Percentiles rank a stretch among this genome's conserved stretches.
These are phyloP conservation scores for Aspergillus cejpii DNA, from an alignment of 2,329 filamentous ascomycete species.

Conservation along the genomic window DNA sequence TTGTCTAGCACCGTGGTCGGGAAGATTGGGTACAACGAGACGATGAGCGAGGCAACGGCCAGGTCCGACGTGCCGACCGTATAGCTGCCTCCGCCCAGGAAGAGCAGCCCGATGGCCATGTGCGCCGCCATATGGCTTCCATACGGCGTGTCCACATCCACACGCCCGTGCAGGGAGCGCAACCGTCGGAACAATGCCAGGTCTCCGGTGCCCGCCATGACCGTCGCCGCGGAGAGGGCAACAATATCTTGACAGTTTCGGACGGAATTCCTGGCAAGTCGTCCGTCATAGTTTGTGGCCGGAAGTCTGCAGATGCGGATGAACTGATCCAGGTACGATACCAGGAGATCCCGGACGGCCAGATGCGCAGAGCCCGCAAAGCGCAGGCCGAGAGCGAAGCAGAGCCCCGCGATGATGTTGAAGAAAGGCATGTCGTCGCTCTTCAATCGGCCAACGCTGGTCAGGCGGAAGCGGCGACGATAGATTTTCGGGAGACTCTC, in stretches of 20 bases:
- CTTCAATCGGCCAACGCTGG: conserved; percentile 55
- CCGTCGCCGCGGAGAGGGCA: conserved; percentile 71
- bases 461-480: conserved; percentile 55
- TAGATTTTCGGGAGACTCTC: conserved; percentile 66
- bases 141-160: conserved; percentile 77
- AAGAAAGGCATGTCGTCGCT: conserved; percentile 87
- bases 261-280: conserved; percentile 72
- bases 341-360: conserved; percentile 69
- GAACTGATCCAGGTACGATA: conserved; percentile 80
- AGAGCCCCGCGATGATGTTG: conserved; percentile 82
- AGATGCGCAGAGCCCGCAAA: conserved; percentile 66
- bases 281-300: conserved; percentile 67
- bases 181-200: conserved; percentile 76
- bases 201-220: conserved; percentile 96
- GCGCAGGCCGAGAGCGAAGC: conserved; percentile 67
- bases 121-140: conserved; percentile 91
- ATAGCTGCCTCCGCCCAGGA: conserved; percentile 84
- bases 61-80: conserved; percentile 86
- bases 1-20: conserved; percentile 88
- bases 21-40: conserved; percentile 91
- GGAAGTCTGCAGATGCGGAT: conserved; percentile 66
- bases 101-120: conserved; percentile 82
- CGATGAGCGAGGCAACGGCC: conserved; percentile 75
- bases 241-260: conserved; percentile 87
- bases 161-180: conserved; percentile 77